These are phyloP conservation scores for Trichosanthes cucumerina DNA, from an alignment of 306 rosid species.

Conservation along the genomic window DNA sequence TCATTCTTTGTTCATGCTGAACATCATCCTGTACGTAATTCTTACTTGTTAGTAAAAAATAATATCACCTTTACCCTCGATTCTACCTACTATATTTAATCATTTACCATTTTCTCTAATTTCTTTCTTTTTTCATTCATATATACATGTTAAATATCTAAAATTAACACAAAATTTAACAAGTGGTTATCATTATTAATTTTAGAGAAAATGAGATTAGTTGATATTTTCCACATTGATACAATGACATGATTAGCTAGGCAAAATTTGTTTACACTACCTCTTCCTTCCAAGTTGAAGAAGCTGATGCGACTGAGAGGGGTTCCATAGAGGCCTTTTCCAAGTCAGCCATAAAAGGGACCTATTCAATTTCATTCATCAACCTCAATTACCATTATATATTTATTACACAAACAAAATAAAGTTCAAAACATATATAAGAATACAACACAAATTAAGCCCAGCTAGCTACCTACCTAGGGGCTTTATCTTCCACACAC, in stretches of 20 bases:
- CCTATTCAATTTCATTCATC: conserved; percentile 19
- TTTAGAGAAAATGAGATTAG: no score
- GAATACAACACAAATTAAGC: background rate
- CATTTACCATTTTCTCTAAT: no score
- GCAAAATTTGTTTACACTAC: conserved; percentile 4
- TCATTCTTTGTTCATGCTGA: conserved; percentile 33
- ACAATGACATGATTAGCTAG: background rate
- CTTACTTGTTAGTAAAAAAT: no score
- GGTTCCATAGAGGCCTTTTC: conserved; percentile 32
- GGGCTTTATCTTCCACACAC: background rate
- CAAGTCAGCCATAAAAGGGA: conserved; percentile 9
- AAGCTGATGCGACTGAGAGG: conserved; percentile 21
- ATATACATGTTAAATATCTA: no score
- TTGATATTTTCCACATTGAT: background rate
- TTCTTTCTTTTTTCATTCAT: no score
- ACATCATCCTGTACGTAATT: conserved; percentile 1
- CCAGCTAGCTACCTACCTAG: background rate
- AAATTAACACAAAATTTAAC: no score
- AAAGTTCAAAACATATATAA: background rate
- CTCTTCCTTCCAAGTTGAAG: conserved; percentile 38
- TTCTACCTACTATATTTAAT: no score
- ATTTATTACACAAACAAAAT: background rate
- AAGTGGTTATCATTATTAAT: no score
- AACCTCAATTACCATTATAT: background rate
- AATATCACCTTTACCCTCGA: no score